Evolutionary conservation across 139 green algal species (phyloP).

Genomic region (Microglena sp.): DNA sequence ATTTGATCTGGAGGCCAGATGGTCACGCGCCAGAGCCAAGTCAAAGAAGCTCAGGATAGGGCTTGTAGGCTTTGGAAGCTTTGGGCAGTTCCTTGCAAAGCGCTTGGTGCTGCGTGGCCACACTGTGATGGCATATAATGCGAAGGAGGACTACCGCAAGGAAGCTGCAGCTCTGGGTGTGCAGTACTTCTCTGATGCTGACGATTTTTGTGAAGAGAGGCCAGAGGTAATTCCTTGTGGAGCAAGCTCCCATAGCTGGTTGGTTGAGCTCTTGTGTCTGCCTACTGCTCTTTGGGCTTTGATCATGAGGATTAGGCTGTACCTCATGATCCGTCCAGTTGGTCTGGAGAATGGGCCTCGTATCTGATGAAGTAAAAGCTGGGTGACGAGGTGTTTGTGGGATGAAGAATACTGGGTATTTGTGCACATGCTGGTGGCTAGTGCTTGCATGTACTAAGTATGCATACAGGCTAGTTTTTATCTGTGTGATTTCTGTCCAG

Average conservation of each 20-base stretch:
- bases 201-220: constrained; percentile 96
- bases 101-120: constrained; percentile 38
- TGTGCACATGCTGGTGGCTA: too few relatives aligned
- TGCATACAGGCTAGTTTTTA: too few relatives aligned
- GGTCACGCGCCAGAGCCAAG: too few relatives aligned
- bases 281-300: not conserved
- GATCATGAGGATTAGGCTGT: too few relatives aligned
- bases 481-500: too few relatives aligned
- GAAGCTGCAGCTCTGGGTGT: constrained; percentile 65
- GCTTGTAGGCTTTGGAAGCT: constrained; percentile 96
- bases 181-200: constrained; percentile 68
- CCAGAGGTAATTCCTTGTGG: constrained; percentile 54
- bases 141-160: constrained; percentile 37
- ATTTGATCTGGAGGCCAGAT: constrained; percentile 78
- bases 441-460: too few relatives aligned
- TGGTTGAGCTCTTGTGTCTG: not conserved
- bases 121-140: constrained; percentile 72
- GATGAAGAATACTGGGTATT: too few relatives aligned
- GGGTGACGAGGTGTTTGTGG: too few relatives aligned
- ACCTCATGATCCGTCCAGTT: too few relatives aligned
- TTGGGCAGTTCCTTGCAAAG: constrained; percentile 94
- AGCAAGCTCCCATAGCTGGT: not conserved
- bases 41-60: constrained; percentile 72
- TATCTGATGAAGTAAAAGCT: too few relatives aligned
- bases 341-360: too few relatives aligned